These are phyloP conservation scores for Rhodamnia argentea DNA, from an alignment of 345 rosid genomes.

Conservation along the genomic window DNA sequence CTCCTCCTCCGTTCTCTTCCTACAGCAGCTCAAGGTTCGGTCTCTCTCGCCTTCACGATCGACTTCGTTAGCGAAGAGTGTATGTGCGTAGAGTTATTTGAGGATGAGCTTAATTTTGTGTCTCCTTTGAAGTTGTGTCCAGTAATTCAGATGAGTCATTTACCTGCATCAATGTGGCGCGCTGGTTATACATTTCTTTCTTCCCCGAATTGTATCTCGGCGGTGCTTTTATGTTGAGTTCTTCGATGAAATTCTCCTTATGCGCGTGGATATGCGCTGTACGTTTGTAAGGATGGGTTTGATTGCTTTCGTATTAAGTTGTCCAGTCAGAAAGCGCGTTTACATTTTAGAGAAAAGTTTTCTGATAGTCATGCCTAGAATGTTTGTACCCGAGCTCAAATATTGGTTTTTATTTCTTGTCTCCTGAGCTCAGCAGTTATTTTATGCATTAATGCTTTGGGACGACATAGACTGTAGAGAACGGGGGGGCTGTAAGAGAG, in stretches of 20 bases:
- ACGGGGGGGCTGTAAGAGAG: neutral
- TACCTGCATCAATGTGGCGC: neutral
- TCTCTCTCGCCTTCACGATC: neutral
- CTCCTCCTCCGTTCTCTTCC: constrained; percentile 71
- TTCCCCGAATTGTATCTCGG: neutral
- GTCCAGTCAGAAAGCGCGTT: neutral
- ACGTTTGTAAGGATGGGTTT: neutral
- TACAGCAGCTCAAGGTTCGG: constrained; percentile 87
- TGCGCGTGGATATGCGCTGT: neutral
- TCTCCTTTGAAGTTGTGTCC: neutral
- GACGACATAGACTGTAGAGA: neutral
- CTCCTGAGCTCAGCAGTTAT: neutral
- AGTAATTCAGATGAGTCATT: neutral
- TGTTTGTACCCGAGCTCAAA: neutral
- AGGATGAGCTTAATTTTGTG: neutral
- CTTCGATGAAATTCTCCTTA: neutral
- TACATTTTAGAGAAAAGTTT: neutral
- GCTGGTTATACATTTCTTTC: neutral
- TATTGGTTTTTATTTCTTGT: neutral
- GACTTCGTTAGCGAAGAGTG: neutral
- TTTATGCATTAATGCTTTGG: neutral
- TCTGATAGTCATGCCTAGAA: neutral
- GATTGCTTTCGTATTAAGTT: neutral
- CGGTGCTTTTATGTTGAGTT: neutral
- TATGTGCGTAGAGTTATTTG: neutral